Evolutionary conservation across 1,139 yeast genomes (phyloP).

Genomic region (Diutina scorzettiae): DNA sequence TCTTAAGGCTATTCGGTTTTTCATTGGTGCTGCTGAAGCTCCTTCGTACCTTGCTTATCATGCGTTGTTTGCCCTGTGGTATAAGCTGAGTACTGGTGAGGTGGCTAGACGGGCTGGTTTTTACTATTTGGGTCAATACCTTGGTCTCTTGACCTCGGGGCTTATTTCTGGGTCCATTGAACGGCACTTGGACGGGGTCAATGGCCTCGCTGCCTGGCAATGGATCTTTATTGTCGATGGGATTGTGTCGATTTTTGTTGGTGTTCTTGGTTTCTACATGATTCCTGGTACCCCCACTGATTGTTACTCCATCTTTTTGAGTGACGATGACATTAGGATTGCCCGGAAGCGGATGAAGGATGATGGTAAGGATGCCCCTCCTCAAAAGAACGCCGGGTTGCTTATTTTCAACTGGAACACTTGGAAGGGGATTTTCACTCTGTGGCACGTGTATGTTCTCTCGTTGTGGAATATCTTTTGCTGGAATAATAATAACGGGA

Average conservation of each 20-base stretch:
- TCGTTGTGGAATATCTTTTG: constrained; percentile 45
- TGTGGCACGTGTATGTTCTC: constrained; percentile 45
- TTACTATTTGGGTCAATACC: constrained; percentile 46
- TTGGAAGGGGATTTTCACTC: constrained; percentile 39
- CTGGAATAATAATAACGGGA: constrained; percentile 46
- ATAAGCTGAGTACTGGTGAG: constrained; percentile 5
- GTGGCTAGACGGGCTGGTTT: constrained; percentile 49
- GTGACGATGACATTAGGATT: constrained; percentile 52
- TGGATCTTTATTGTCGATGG: constrained; percentile 69
- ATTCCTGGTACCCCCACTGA: constrained; percentile 63
- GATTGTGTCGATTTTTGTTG: constrained; percentile 45
- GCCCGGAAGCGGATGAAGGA: constrained; percentile 44
- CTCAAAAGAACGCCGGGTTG: background rate
- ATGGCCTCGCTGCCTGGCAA: constrained; percentile 53
- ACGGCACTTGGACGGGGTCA: constrained; percentile 30
- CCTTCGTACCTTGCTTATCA: constrained; percentile 50
- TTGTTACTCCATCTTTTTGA: constrained; percentile 42
- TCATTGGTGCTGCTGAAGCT: constrained; percentile 53
- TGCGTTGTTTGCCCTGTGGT: constrained; percentile 40
- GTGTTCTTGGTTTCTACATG: constrained; percentile 45
- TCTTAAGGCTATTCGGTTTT: constrained; percentile 45
- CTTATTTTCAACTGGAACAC: constrained; percentile 16
- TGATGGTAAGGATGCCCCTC: constrained; percentile 5
- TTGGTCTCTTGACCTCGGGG: constrained; percentile 54
- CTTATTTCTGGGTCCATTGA: constrained; percentile 51